Percentiles rank a stretch among this genome's conserved stretches.
Conservation (phyloP, 148 eudicot genomes). For the Rhododendron kiyosumense region DNA sequence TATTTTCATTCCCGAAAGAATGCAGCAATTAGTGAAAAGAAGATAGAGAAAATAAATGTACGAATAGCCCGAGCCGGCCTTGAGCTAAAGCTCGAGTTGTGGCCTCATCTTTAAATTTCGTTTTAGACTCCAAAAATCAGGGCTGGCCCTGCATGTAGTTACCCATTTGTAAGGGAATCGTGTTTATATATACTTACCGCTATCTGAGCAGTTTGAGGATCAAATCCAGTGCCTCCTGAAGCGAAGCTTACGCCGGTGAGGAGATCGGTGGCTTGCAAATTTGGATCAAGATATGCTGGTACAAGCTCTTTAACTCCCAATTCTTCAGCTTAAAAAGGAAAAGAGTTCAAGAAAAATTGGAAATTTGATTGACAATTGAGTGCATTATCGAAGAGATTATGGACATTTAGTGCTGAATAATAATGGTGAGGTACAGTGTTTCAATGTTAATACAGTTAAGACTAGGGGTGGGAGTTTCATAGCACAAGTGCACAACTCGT, state of each 20-base stretch:
- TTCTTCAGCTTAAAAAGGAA: slow-evolving; percentile 9
- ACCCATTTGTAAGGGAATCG: not conserved
- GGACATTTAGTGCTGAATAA: not conserved
- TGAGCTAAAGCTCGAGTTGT: not conserved
- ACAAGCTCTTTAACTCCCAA: slow-evolving; percentile 20
- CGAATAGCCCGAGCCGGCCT: not conserved
- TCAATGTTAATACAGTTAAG: not conserved
- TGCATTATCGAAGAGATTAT: not conserved
- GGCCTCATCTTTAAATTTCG: not conserved
- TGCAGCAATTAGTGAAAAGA: not conserved
- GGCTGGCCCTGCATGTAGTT: not conserved
- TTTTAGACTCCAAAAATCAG: too few species aligned
- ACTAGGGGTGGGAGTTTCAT: not conserved
- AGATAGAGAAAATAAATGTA: not conserved
- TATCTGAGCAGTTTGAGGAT: slow-evolving; percentile 47
- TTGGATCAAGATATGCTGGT: slow-evolving; percentile 17
- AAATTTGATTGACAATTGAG: not conserved
- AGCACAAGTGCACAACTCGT: not conserved
- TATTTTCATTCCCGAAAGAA: not conserved
- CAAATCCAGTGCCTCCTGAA: slow-evolving; percentile 61
- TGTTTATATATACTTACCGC: not conserved
- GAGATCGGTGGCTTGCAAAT: slow-evolving; percentile 31
- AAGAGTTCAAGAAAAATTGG: not conserved
- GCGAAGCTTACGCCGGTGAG: slow-evolving; percentile 76
- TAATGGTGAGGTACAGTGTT: not conserved